Conservation (phyloP, 1,139 yeast species). For the Yamadazyma taylorii region DNA sequence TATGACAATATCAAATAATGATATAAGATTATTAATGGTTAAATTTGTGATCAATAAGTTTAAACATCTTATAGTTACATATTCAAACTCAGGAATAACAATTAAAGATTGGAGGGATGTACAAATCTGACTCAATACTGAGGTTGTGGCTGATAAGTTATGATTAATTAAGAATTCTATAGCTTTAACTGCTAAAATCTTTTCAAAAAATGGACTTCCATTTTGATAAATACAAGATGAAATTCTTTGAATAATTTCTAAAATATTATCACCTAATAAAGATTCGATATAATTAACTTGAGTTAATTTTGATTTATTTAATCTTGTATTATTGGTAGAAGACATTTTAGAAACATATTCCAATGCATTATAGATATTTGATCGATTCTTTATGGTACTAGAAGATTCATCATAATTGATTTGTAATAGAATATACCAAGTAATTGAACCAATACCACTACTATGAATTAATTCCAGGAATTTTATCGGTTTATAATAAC, state of each 20-base stretch:
- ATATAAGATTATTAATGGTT: conserved; percentile 51
- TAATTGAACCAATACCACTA: conserved; percentile 42
- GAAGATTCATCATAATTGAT: conserved; percentile 31
- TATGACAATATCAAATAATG: conserved; percentile 46
- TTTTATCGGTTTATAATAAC: conserved; percentile 40
- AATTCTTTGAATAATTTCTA: conserved; percentile 76
- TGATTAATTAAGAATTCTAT: conserved; percentile 65
- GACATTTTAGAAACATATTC: conserved; percentile 35
- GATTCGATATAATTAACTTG: conserved; percentile 23
- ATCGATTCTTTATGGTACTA: conserved; percentile 29
- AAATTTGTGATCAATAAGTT: conserved; percentile 51
- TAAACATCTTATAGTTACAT: conserved; percentile 70
- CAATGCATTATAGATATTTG: conserved; percentile 39
- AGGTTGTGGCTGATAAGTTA: conserved; percentile 61
- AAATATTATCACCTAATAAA: conserved; percentile 55
- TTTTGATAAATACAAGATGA: conserved; percentile 77
- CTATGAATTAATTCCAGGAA: conserved; percentile 40
- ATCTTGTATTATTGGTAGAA: conserved; percentile 15
- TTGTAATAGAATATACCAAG: conserved; percentile 43
- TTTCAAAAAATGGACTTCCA: conserved; percentile 68
- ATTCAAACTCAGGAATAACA: conserved; percentile 61
- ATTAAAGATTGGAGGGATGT: conserved; percentile 84
- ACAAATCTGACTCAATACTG: conserved; percentile 85
- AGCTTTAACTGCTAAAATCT: conserved; percentile 71
- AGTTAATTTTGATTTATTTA: conserved; percentile 9